Evolutionary conservation across 768 basidiomycete species (phyloP), one percentile per base, ranked within the genome.

Genomic region (Pisolithus albus): DNA sequence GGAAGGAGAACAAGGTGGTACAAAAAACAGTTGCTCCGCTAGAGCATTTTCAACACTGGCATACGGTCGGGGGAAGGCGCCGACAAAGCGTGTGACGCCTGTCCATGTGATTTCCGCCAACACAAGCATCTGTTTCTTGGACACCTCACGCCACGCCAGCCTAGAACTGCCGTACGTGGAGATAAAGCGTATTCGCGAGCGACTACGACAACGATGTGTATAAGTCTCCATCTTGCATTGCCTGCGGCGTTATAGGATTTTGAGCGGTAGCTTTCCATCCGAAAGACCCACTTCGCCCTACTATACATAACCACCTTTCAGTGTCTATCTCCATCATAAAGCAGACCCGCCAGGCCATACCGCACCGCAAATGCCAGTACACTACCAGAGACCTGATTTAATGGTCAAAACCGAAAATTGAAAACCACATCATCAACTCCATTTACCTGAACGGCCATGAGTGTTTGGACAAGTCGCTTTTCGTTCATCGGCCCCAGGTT

Each of bases 291-390:
- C 30, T 10, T 4, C 34, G 11, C 13, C 15, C 13, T 34, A 34
- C 13, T 15, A 11, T 34, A 34, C 34, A 34, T 36, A 21, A 23
- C 36, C 10, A 18, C 16, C 10, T 19, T 5, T 6, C 74, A 92
- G 64, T 91, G 74, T 64, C 94, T 77, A 71, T 92, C 91, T 9
- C 91, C 92, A 61, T 95, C 94, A 64, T 96, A 99, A 41, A 96
- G 78, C 50, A 95, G 75, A 44, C 86, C 80, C 4, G 92, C 92
- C 11, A 94, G 75, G 8, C 93, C 94, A 60, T 99, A 97, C 59
- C 95, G 77, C 30, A 98, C 79, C 19, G 77, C 72, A 66, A 98
- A 98, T 7, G 91, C 96, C 9, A 88, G 49, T 4, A 80, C 60
- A 66, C 92, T 96, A 42, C 94, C 88, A 9, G 74, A 70, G 53